Percentiles rank a stretch among this genome's conserved stretches.
Evolutionary conservation across 2,329 filamentous ascomycete species (phyloP).

Genomic region (Gnomoniopsis sp.): DNA sequence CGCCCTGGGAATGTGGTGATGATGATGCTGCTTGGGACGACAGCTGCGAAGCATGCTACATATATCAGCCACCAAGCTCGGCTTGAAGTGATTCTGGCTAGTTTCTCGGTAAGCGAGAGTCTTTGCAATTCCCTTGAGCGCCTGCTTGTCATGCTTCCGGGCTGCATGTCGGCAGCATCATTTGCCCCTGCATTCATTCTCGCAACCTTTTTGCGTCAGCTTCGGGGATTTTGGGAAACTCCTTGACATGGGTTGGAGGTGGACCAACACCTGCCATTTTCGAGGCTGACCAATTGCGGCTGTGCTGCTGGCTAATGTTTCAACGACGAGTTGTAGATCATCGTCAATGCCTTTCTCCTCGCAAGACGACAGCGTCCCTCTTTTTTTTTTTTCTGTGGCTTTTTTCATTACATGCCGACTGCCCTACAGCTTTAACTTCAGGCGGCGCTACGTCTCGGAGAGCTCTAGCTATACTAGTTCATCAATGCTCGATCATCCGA

Average conservation of each 20-base stretch:
- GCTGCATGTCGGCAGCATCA: neutral
- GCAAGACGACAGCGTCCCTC: too few relatives aligned
- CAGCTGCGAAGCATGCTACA: neutral
- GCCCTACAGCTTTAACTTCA: neutral
- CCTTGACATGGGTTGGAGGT: neutral
- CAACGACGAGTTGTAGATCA: neutral
- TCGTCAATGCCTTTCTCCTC: too few relatives aligned
- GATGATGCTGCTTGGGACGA: neutral
- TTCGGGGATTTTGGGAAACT: neutral
- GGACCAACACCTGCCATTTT: neutral
- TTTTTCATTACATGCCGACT: neutral
- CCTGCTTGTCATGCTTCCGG: neutral
- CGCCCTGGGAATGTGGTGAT: neutral
- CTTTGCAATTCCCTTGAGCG: neutral
- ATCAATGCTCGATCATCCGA: neutral
- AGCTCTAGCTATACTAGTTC: neutral
- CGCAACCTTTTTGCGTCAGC: neutral
- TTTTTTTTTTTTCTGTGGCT: too few relatives aligned
- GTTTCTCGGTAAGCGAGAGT: neutral
- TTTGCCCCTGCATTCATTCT: slow-evolving; percentile 1
- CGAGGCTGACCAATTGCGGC: neutral
- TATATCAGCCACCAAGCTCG: neutral
- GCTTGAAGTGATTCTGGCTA: too few relatives aligned
- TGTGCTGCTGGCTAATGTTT: neutral
- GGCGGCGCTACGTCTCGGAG: neutral